Evolutionary conservation across 148 eudicot species (phyloP).

Genomic region (Chenopodium berlandieri): DNA sequence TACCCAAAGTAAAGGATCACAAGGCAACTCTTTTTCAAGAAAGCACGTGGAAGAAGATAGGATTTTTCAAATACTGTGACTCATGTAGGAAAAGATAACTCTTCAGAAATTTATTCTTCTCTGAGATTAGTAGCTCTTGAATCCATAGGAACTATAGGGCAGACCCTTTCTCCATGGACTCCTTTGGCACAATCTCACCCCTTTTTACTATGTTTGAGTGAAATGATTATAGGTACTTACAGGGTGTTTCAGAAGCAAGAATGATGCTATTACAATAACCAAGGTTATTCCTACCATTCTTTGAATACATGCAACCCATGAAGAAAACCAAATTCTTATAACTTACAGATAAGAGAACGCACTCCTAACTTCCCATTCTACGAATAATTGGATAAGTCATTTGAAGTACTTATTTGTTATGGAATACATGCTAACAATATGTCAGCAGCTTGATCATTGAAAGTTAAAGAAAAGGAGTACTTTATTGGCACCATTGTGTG

Average conservation of each 20-base stretch:
- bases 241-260: conserved; percentile 40
- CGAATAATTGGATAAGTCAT: background rate
- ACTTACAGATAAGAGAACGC: background rate
- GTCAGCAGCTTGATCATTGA: background rate
- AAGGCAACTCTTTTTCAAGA: background rate
- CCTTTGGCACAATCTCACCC: background rate
- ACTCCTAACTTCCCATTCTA: conserved; percentile 4
- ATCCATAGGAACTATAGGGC: background rate
- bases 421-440: background rate
- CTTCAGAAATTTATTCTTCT: background rate
- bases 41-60: conserved; percentile 1
- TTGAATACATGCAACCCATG: conserved; percentile 34
- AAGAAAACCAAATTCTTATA: background rate
- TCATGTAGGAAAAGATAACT: background rate
- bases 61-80: background rate
- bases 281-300: conserved; percentile 12
- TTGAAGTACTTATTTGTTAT: background rate
- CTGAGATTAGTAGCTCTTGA: background rate
- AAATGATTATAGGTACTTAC: conserved; percentile 26
- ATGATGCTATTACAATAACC: conserved; percentile 12
- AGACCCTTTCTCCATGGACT: background rate
- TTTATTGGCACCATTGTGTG: conserved; percentile 1
- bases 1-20: background rate
- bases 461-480: background rate
- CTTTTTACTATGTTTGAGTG: background rate